phyloP scores from a whole-genome alignment of 768 basidiomycete species.

The Calocybe gangraenosa region DNA sequence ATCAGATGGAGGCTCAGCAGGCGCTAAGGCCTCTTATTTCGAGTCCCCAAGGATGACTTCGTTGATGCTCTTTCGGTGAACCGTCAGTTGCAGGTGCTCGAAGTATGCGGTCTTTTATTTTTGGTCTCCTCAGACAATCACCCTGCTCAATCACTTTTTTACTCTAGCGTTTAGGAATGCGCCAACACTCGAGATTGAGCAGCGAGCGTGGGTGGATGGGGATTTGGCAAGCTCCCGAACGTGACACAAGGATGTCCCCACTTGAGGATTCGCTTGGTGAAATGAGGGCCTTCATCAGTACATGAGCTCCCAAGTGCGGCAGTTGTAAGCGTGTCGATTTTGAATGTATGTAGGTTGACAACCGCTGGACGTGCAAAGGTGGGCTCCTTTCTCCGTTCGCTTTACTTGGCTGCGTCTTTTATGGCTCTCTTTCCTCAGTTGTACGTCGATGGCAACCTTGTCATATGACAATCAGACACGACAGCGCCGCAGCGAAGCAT shows the following conservation, averaged over 20 bases:
- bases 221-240: conserved; percentile 54
- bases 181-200: conserved; percentile 65
- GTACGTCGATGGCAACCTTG: conserved; percentile 62
- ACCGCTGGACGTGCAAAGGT: conserved; percentile 70
- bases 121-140: neutral
- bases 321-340: conserved; percentile 57
- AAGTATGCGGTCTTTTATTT: conserved; percentile 38
- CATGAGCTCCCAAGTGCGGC: conserved; percentile 49
- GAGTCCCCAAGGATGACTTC: conserved; percentile 77
- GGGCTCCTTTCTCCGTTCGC: neutral
- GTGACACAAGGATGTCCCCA: conserved; percentile 51
- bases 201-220: conserved; percentile 66
- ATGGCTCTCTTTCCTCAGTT: conserved; percentile 35
- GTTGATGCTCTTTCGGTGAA: conserved; percentile 46
- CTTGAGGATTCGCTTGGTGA: conserved; percentile 47
- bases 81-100: conserved; percentile 47
- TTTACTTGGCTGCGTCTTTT: too few relatives aligned
- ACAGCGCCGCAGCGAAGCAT: conserved; percentile 63
- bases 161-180: conserved; percentile 55
- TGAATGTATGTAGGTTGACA: conserved; percentile 68
- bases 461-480: conserved; percentile 84
- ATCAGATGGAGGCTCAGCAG: conserved; percentile 71
- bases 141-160: neutral
- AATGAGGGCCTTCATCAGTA: conserved; percentile 61
- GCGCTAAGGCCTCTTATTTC: conserved; percentile 71